Evolutionary conservation across 2,329 filamentous ascomycete genomes (phyloP).

Genomic region (Rugonectria rugulosa): DNA sequence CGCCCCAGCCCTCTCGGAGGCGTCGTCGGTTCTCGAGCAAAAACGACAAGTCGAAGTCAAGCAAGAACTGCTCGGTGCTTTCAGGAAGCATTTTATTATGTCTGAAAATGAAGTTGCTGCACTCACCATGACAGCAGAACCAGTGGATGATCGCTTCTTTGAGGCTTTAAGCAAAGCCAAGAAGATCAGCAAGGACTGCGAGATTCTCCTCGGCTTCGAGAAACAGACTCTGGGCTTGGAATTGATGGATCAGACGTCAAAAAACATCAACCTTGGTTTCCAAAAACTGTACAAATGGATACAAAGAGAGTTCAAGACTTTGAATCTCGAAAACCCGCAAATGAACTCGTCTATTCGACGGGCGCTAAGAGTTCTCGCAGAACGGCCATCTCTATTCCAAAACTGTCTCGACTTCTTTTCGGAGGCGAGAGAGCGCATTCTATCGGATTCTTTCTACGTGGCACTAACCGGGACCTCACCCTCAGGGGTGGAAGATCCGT

Average conservation of each 20-base stretch:
- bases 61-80: constrained; percentile 77
- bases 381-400: constrained; percentile 89
- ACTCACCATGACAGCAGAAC: constrained; percentile 80
- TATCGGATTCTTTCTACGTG: constrained; percentile 88
- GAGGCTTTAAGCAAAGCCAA: constrained; percentile 79
- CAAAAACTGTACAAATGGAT: constrained; percentile 98
- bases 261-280: constrained; percentile 85
- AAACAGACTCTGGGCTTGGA: constrained; percentile 88
- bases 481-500: constrained; percentile 64
- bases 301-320: constrained; percentile 87
- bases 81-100: constrained; percentile 84
- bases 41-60: constrained; percentile 80
- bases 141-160: constrained; percentile 88
- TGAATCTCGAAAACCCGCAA: constrained; percentile 94
- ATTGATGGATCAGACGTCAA: constrained; percentile 89
- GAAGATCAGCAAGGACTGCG: constrained; percentile 86
- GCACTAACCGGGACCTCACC: constrained; percentile 79
- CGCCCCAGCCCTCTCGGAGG: constrained; percentile 77
- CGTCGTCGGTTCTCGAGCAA: constrained; percentile 74
- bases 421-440: constrained; percentile 83
- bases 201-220: constrained; percentile 87
- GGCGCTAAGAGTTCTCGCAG: constrained; percentile 85
- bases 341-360: constrained; percentile 85
- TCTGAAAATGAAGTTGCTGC: constrained; percentile 80
- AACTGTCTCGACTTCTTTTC: constrained; percentile 93